Base-by-base conservation (phyloP, 345 rosid genomes). In the Bruguiera sexangula region DNA sequence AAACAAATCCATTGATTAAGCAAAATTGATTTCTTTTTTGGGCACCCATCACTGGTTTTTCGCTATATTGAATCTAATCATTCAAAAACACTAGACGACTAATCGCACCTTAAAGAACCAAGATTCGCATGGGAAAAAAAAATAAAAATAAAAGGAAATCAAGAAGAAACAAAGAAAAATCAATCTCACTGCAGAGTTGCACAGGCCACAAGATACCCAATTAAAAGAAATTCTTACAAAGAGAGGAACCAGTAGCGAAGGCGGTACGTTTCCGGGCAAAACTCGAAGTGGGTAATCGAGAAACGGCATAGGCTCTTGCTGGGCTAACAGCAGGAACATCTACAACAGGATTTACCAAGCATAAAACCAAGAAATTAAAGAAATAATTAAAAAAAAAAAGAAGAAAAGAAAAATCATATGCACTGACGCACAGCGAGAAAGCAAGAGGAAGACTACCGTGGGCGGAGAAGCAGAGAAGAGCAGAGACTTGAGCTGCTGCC, bases 171-270 rank as follows among this genome's bases (percentile, higher is more conserved):
- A 43, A 43, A 43, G 50, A 43, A 43, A 39, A 39, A 2, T 39
- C 46, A 39, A 39, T 39, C 46, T 39, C 16, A 39, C 46, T 53
- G 20, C 57, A 22, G 57, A 53, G 5, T 6, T 7, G 59, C 59
- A 55, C 13, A 55, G 4, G 58, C 27, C 21, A 10, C 58, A 53
- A 53, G 24, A 20, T 7, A 11, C 27, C 26, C 22, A 54, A 54
- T 24, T 54, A 21, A 26, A 5, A 22, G 15, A 20, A 56, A 56
- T 56, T 4, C 84, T 69, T 81, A 90, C 93, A 69, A 26, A 89
- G 88, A 67, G 89, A 85, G 70, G 85, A 84, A 34, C 90, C 96
- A 60, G 95, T 75, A 30, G 85, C 85, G 65, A 88, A 90, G 63
- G 82, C 59, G 60, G 86, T 56, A 55, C 86, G 36, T 27, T 16